A percentile compares a stretch with the other conserved stretches of the same genome.
Evolutionary conservation across 257 asterid genomes (phyloP).

Genomic region (Rubia yunnanensis): DNA sequence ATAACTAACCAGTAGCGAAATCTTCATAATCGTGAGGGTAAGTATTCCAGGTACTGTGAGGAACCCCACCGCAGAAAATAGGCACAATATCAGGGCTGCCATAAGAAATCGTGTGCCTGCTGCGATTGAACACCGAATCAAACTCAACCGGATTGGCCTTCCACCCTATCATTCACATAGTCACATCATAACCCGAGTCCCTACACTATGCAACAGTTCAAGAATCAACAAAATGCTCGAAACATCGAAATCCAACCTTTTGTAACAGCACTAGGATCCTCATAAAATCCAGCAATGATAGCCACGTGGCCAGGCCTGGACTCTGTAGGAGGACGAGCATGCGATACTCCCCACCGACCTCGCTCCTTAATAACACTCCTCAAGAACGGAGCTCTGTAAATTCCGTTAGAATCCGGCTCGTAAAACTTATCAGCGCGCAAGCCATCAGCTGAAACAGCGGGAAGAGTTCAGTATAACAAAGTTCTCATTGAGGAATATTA

Average conservation of each 20-base stretch:
- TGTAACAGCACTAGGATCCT: constrained; percentile 98
- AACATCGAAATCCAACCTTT: constrained; percentile 47
- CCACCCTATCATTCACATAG: constrained; percentile 54
- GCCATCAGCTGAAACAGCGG: constrained; percentile 72
- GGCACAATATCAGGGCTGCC: constrained; percentile 97
- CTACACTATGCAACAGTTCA: neutral
- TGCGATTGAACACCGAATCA: constrained; percentile 92
- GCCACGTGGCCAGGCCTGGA: constrained; percentile 99
- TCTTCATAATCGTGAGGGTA: constrained; percentile 89
- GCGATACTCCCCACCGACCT: constrained; percentile 99
- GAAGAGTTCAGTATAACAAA: neutral
- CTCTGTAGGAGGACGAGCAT: constrained; percentile 98
- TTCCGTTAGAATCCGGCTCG: constrained; percentile 79
- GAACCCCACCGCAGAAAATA: constrained; percentile 79
- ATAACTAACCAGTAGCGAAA: constrained; percentile 85
- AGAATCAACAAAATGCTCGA: neutral
- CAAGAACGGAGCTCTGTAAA: constrained; percentile 81
- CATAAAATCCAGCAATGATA: constrained; percentile 93
- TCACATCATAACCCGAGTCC: neutral
- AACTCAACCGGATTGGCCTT: constrained; percentile 96
- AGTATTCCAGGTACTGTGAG: constrained; percentile 80
- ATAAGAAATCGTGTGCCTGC: constrained; percentile 83
- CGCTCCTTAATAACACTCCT: constrained; percentile 74
- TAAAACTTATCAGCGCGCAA: constrained; percentile 94
- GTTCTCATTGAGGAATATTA: constrained; percentile 24